phyloP scores from a whole-genome alignment of 305 asterid genomes.

The Fraxinus platypoda region DNA sequence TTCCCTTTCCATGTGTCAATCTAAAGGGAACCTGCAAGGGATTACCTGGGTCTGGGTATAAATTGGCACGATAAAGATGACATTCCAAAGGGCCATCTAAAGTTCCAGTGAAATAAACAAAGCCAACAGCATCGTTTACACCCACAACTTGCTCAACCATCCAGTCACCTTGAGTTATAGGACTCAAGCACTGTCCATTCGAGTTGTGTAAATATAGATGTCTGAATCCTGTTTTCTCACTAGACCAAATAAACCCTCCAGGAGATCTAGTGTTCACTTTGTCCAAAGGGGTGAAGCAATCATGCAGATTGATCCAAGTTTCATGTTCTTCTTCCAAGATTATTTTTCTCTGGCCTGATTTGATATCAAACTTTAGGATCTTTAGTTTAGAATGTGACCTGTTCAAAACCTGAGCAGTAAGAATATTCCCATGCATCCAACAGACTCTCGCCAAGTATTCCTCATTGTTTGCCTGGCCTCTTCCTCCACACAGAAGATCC shows the following conservation, averaged over 20 bases:
- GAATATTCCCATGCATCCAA: slow-evolving; percentile 85
- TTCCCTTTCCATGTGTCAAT: slow-evolving; percentile 78
- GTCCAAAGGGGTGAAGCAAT: slow-evolving; percentile 81
- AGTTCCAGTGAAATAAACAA: slow-evolving; percentile 71
- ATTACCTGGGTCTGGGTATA: slow-evolving; percentile 43
- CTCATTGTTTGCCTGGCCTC: slow-evolving; percentile 36
- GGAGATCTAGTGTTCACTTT: slow-evolving; percentile 47
- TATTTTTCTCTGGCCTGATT: slow-evolving; percentile 63
- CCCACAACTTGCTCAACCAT: slow-evolving; percentile 88
- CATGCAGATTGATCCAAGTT: slow-evolving; percentile 88
- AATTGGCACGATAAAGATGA: slow-evolving; percentile 64
- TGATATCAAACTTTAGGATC: slow-evolving; percentile 73
- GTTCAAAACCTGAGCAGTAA: slow-evolving; percentile 78
- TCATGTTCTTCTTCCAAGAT: slow-evolving; percentile 71
- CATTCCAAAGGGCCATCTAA: slow-evolving; percentile 77
- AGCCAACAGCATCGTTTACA: slow-evolving; percentile 71
- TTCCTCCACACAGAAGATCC: slow-evolving; percentile 80
- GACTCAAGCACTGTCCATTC: slow-evolving; percentile 68
- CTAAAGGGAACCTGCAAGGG: slow-evolving; percentile 46
- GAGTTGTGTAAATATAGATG: slow-evolving; percentile 71
- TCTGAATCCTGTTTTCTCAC: slow-evolving; percentile 80
- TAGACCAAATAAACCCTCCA: slow-evolving; percentile 87
- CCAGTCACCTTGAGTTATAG: slow-evolving; percentile 89
- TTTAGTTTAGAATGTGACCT: slow-evolving; percentile 70
- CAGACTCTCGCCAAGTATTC: slow-evolving; percentile 85